A percentile compares a stretch with the other conserved stretches of the same genome.
Conservation (phyloP, 1,284 basidiomycete species). For the Papiliotrema laurentii region DNA sequence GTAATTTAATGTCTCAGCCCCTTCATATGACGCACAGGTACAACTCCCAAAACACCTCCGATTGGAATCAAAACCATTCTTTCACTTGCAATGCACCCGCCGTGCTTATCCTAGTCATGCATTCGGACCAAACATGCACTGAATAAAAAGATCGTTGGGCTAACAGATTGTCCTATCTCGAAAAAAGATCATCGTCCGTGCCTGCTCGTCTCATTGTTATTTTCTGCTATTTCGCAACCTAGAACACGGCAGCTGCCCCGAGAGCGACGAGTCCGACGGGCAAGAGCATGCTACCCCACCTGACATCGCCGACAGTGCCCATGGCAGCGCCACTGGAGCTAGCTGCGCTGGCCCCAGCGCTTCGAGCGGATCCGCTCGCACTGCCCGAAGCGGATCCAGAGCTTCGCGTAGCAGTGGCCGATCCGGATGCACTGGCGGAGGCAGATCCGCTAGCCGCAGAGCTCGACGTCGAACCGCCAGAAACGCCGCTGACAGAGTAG, state of each 20-base stretch:
- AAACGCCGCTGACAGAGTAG: slow-evolving; percentile 30
- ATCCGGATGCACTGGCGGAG: slow-evolving; percentile 8
- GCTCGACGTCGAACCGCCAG: slow-evolving; percentile 13
- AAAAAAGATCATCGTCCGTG: background rate
- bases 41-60: too few relatives aligned
- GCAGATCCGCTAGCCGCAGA: slow-evolving; percentile 13
- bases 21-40: too few relatives aligned
- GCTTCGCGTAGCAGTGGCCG: background rate
- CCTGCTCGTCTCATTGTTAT: background rate
- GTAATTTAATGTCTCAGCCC: too few relatives aligned
- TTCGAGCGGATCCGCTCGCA: background rate
- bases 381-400: background rate
- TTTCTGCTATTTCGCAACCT: background rate
- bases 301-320: background rate
- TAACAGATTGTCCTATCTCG: background rate
- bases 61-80: too few relatives aligned
- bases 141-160: background rate
- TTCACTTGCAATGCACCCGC: background rate
- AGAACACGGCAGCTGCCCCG: background rate
- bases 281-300: background rate
- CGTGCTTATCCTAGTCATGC: background rate
- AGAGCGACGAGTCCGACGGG: background rate
- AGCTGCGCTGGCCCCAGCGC: background rate
- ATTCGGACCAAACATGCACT: background rate
- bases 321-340: background rate